phyloP scores from a whole-genome alignment of 495 filamentous ascomycete species.

The Penicillium ochrochloron region DNA sequence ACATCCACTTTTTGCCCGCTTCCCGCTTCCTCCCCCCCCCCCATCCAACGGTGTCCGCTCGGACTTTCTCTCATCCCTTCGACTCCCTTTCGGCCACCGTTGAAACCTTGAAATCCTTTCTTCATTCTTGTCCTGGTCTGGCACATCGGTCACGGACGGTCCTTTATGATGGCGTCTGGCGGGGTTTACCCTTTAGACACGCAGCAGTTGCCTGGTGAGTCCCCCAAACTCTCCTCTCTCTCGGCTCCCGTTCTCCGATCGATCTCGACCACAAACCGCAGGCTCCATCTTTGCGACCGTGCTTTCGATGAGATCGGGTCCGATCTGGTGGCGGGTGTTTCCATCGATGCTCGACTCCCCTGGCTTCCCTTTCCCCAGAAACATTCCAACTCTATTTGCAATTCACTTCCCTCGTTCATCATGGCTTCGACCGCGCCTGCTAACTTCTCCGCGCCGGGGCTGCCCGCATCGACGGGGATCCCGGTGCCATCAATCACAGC shows the following conservation, averaged over 20 bases:
- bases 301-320: conserved; percentile 10
- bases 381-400: conserved; percentile 5
- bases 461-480: conserved; percentile 18
- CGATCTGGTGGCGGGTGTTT: conserved; percentile 9
- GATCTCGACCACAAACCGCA: conserved; percentile 6
- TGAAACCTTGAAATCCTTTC: background rate
- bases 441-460: conserved; percentile 11
- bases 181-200: conserved; percentile 37
- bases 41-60: background rate
- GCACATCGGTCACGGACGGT: conserved; percentile 10
- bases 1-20: conserved; percentile 8
- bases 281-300: conserved; percentile 7
- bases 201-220: conserved; percentile 31
- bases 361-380: background rate
- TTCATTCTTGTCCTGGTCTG: background rate
- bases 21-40: too few relatives aligned
- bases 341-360: background rate
- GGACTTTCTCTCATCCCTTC: conserved; percentile 7
- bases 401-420: background rate
- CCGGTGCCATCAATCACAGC: conserved; percentile 15
- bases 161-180: conserved; percentile 28
- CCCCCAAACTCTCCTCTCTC: background rate
- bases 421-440: conserved; percentile 8
- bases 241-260: conserved; percentile 2
- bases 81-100: conserved; percentile 13